Base-by-base conservation (phyloP, 73 alveolate genomes). In the Durusdinium trenchii region DNA sequence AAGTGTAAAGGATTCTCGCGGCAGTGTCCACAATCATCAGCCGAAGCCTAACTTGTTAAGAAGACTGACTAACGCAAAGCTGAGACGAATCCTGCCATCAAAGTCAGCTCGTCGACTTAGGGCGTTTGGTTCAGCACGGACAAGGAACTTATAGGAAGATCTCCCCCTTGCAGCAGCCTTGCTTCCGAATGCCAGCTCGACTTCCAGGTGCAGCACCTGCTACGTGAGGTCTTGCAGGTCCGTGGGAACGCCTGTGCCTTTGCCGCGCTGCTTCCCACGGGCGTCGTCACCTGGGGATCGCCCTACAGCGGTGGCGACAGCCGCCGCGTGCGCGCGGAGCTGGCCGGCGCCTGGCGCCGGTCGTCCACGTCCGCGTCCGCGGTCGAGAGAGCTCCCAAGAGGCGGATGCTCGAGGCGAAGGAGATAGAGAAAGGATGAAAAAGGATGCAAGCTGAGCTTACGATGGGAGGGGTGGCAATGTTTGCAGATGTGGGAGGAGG, bases 181-280 rank as follows among this genome's bases (percentile, higher is more conserved):
- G 18, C 73, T 60, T 60, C 0, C 73, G 30, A 23, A 23, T 60
- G 3, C 73, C 3, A 23, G 30, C 73, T 32, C 30, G 73, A 23
- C 30, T 60, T 60, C 73, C 73, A 23, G 73, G 40, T 12, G 60
- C 87, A 78, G 87, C 36, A 42, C 42, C 32, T 38, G n/a, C 57
- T 78, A 28, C 32, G 20, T n/a, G 61, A 78, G n/a, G 87, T 78
- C 43, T n/a, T 43, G 36, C 60, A 28, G 20, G 23, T 78, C 32
- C 87, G 87, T 46, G 47, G 87, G 36, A 78, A 40, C 60, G n/a
- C 87, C 87, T 78, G 32, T n/a, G 87, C 87, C 35, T 78, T 78
- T 46, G 87, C 87, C 12, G 87, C 87, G 16, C 50, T 78, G 6
- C 60, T 38, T 46, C 32, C 60, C n/a, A 54, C 60, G 35, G 32